Base-by-base conservation (phyloP, 169 alveolate genomes). In the Plasmodium malariae region DNA sequence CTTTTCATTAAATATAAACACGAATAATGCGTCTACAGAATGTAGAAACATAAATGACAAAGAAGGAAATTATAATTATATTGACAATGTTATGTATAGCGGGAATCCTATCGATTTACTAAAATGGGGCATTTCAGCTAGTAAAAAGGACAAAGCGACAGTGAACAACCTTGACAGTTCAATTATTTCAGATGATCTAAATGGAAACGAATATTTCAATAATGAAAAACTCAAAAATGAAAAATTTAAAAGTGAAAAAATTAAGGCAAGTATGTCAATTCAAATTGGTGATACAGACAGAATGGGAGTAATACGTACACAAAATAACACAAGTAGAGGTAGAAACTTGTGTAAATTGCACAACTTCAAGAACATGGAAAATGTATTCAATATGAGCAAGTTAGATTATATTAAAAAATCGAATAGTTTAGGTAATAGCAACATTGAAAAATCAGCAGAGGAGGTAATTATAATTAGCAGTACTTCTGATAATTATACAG, bases 31-130 rank as follows among this genome's bases (percentile, higher is more conserved):
- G 1, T 17, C 73, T 17, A 4, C 5, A 4, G 14, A 60, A 3
- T 57, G 59, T 59, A 40, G 12, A 49, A 59, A 51, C 21, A 60
- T 28, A 48, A 57, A 36, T 74, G 49, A 74, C 19, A 32, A 32
- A 21, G 43, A 19, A 37, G 57, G 45, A 55, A 12, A 19, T 24
- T 2, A 32, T 14, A 51, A 74, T 17, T 45, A 65, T 26, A 12
- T 9, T 21, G 11, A 57, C 36, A 48, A 48, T 17, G 12, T 6
- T 62, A 19, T 30, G 14, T 36, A 30, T 3, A 55, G 24, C 14
- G 32, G 51, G 19, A 70, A 34, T 57, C 37, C 45, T 19, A 57
- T n/a, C 4, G 51, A 57, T 57, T 21, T 74, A 37, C 26, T 60
- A 12, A 62, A 74, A 7, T 32, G 19, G 7, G 73, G 59, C 24